Conservation (phyloP, 2,329 filamentous ascomycete genomes). For the Alternaria ventricosa region DNA sequence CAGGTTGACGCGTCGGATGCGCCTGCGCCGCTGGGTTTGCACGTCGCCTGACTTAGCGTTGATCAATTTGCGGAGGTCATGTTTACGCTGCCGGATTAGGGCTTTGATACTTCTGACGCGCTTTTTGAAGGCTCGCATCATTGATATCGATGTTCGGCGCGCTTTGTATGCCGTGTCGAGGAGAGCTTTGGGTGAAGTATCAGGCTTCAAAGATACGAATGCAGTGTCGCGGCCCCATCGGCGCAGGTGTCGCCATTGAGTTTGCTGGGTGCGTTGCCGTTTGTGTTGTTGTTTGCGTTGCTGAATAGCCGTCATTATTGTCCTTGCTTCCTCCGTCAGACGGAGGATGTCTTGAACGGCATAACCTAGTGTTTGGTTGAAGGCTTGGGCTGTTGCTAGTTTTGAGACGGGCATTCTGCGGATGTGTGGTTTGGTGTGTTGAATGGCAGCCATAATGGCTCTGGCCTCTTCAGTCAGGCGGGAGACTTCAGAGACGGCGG, state of each 20-base stretch:
- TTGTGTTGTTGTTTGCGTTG: background rate
- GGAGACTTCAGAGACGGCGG: background rate
- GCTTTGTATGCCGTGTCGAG: background rate
- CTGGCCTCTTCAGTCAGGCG: slow-evolving; percentile 2
- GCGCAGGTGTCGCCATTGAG: background rate
- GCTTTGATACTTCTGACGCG: background rate
- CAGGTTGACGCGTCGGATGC: background rate
- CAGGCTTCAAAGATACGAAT: background rate
- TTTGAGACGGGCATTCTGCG: background rate
- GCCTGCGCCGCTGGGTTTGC: background rate
- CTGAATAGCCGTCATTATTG: background rate
- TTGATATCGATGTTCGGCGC: background rate
- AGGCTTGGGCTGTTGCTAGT: background rate
- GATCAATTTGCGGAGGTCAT: background rate
- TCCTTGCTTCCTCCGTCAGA: background rate
- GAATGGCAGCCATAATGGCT: background rate
- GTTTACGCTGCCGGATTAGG: background rate
- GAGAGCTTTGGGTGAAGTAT: background rate
- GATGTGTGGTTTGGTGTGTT: background rate
- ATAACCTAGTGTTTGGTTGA: background rate
- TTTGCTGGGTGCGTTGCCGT: background rate
- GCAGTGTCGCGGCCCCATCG: background rate
- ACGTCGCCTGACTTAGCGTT: no score
- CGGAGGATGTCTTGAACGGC: background rate
- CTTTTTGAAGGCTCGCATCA: background rate